These are phyloP conservation scores for Poa pratensis DNA, from an alignment of 176 grass and related monocot genomes.

Conservation along the genomic window DNA sequence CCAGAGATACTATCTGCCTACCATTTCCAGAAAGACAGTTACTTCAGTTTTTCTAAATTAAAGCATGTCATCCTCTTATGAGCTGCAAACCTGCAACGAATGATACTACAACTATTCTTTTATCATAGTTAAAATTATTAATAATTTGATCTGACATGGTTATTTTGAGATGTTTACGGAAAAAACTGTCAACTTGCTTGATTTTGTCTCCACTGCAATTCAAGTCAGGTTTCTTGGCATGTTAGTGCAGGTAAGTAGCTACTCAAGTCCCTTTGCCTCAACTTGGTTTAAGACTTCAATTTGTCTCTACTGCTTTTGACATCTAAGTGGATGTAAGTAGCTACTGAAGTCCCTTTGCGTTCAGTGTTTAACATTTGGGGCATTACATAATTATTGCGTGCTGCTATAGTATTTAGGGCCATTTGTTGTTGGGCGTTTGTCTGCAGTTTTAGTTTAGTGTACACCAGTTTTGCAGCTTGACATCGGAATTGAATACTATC, in stretches of 20 bases:
- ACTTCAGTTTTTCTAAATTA: background rate
- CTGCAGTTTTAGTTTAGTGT: background rate
- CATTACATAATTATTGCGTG: background rate
- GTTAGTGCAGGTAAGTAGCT: constrained; percentile 16
- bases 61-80: too few species aligned
- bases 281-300: too few species aligned
- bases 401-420: background rate
- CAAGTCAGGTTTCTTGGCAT: background rate
- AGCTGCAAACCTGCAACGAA: too few species aligned
- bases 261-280: background rate
- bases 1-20: background rate
- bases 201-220: background rate
- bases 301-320: too few species aligned
- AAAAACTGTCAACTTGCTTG: background rate
- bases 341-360: too few species aligned
- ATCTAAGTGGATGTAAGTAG: too few species aligned
- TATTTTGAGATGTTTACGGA: background rate
- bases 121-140: too few species aligned
- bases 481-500: background rate
- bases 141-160: too few species aligned
- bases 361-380: constrained; percentile 1
- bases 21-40: background rate
- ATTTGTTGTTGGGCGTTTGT: background rate
- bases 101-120: too few species aligned
- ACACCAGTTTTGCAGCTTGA: background rate